A percentile compares a stretch with the other conserved stretches of the same genome.
These are phyloP conservation scores for Wickerhamomyces sp. DNA, from an alignment of 1,139 yeast genomes.

Conservation along the genomic window DNA sequence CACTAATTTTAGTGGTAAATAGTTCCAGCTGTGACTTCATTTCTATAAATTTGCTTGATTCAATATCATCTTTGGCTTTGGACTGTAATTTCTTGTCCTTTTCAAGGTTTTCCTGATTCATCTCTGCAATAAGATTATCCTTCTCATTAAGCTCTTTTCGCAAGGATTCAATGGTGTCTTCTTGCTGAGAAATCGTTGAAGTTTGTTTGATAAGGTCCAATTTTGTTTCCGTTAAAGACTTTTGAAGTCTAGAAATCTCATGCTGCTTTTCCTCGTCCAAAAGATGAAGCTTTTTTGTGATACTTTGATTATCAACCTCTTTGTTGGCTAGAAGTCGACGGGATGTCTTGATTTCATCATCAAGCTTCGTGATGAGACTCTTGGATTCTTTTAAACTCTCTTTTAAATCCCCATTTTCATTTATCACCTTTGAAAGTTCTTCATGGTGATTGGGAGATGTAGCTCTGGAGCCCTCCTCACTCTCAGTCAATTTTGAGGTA, in stretches of 20 bases:
- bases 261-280: slow-evolving; percentile 18
- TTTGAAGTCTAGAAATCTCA: slow-evolving; percentile 11
- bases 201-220: slow-evolving; percentile 6
- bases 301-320: slow-evolving; percentile 30
- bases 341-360: slow-evolving; percentile 23
- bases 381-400: slow-evolving; percentile 11
- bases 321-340: slow-evolving; percentile 31
- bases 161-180: background rate
- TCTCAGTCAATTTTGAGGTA: background rate
- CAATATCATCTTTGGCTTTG: background rate
- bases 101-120: background rate
- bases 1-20: too few species aligned
- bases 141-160: slow-evolving; percentile 1
- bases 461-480: slow-evolving; percentile 5
- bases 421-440: slow-evolving; percentile 9
- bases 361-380: slow-evolving; percentile 9
- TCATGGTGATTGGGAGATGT: slow-evolving; percentile 7
- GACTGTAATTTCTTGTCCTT: background rate
- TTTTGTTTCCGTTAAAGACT: slow-evolving; percentile 13
- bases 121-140: background rate
- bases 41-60: too few species aligned
- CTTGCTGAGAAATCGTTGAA: background rate
- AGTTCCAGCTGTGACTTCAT: too few species aligned
- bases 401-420: slow-evolving; percentile 11
- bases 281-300: slow-evolving; percentile 15